Evolutionary conservation across 2,329 filamentous ascomycete genomes (phyloP).

Genomic region (Lasiodiplodia sp.): DNA sequence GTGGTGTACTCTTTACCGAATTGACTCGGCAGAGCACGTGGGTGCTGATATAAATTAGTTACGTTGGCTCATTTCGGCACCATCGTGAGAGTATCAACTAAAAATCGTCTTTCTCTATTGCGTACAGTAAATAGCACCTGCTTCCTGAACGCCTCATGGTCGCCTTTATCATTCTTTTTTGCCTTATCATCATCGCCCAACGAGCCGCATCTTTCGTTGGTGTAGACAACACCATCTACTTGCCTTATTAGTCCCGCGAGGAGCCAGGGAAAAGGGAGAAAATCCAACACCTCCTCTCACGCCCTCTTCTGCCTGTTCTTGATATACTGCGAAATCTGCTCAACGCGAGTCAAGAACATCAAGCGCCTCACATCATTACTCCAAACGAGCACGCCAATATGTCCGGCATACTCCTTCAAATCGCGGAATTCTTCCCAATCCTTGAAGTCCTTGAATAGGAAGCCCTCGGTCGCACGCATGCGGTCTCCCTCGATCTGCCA

Average conservation of each 20-base stretch:
- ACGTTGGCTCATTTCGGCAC: too few relatives aligned
- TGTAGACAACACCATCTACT: not conserved
- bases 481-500: slow-evolving; percentile 98
- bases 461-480: slow-evolving; percentile 84
- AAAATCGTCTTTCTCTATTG: not conserved
- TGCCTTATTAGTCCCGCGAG: not conserved
- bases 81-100: not conserved
- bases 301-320: slow-evolving; percentile 32
- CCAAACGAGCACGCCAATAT: slow-evolving; percentile 90
- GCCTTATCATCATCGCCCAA: not conserved
- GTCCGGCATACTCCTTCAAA: slow-evolving; percentile 78
- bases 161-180: not conserved
- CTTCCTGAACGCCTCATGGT: not conserved
- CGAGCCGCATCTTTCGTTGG: not conserved
- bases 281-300: not conserved
- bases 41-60: too few relatives aligned
- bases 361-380: slow-evolving; percentile 78
- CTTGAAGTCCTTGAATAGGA: slow-evolving; percentile 88
- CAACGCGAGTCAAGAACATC: slow-evolving; percentile 92
- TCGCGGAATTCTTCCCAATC: slow-evolving; percentile 73
- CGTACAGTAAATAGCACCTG: not conserved
- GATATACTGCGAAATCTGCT: slow-evolving; percentile 74
- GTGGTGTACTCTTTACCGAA: not conserved
- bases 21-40: not conserved
- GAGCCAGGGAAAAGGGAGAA: not conserved